Evolutionary conservation across 176 grass and related monocot genomes (phyloP).

Genomic region (Avena insularis): DNA sequence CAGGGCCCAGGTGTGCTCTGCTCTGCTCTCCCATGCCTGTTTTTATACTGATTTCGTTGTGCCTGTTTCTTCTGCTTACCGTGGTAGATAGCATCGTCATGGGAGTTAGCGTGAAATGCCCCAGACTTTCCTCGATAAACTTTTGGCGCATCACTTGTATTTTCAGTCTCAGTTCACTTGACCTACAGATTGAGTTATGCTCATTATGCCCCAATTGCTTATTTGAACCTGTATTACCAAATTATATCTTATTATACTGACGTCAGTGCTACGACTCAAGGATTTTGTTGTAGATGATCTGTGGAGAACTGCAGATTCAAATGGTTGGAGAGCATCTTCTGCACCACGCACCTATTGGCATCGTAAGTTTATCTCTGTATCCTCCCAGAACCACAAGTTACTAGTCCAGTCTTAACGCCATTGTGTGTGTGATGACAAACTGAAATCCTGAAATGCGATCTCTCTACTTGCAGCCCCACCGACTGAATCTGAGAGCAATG

Average conservation of each 20-base stretch:
- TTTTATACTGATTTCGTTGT: background rate
- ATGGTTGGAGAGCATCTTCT: slow-evolving; percentile 93
- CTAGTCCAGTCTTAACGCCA: background rate
- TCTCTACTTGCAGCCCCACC: slow-evolving; percentile 78
- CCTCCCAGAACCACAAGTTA: background rate
- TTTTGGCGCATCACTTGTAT: background rate
- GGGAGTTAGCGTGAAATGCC: background rate
- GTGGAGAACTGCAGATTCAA: slow-evolving; percentile 86
- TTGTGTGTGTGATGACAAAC: slow-evolving; percentile 13
- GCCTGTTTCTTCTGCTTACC: too few relatives aligned
- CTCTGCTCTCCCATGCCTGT: background rate
- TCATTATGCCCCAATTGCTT: slow-evolving; percentile 4
- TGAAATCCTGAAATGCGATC: slow-evolving; percentile 32
- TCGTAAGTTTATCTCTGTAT: slow-evolving; percentile 55
- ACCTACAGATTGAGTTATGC: background rate
- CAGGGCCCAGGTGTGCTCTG: slow-evolving; percentile 41
- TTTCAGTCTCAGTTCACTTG: background rate
- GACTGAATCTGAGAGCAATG: slow-evolving; percentile 72
- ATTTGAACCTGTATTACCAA: slow-evolving; percentile 19
- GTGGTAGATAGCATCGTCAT: too few relatives aligned
- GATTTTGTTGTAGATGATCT: slow-evolving; percentile 79
- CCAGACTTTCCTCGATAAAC: background rate
- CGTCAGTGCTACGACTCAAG: slow-evolving; percentile 54
- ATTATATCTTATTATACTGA: slow-evolving; percentile 40
- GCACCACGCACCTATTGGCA: slow-evolving; percentile 85